Percentiles rank a stretch among this genome's conserved stretches.
These are phyloP conservation scores for Cubamyces sp. DNA, from an alignment of 768 basidiomycete genomes.

Conservation along the genomic window DNA sequence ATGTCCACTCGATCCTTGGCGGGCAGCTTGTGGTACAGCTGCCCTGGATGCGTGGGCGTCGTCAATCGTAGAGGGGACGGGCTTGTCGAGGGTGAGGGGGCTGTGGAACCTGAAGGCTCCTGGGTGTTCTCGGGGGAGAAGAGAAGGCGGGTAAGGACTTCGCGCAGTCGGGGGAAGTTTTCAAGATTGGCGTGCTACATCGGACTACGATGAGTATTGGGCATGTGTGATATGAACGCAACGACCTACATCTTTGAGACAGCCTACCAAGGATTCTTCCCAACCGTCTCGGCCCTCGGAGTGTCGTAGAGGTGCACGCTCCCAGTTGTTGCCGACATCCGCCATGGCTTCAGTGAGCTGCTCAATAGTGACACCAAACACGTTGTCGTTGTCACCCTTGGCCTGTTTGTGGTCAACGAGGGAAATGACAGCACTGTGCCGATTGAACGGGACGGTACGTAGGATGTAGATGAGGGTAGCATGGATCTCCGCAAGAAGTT, in stretches of 20 bases:
- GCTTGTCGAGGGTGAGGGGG: slow-evolving; percentile 49
- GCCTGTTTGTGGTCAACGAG: slow-evolving; percentile 52
- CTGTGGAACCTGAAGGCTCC: slow-evolving; percentile 52
- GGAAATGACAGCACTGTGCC: slow-evolving; percentile 76
- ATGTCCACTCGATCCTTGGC: slow-evolving; percentile 83
- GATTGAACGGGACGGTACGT: slow-evolving; percentile 77
- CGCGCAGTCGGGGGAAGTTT: slow-evolving; percentile 74
- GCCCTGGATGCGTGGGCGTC: slow-evolving; percentile 54
- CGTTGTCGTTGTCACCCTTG: slow-evolving; percentile 45
- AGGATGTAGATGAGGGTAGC: slow-evolving; percentile 87
- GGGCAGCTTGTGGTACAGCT: slow-evolving; percentile 75
- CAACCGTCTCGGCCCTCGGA: slow-evolving; percentile 82
- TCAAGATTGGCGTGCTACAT: slow-evolving; percentile 72
- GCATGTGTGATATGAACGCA: not conserved
- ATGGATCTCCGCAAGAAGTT: slow-evolving; percentile 86
- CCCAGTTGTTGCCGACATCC: slow-evolving; percentile 87
- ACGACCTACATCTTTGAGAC: slow-evolving; percentile 82
- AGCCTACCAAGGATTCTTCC: slow-evolving; percentile 90
- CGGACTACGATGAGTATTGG: slow-evolving; percentile 8
- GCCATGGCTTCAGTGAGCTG: slow-evolving; percentile 70
- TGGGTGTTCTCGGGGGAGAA: slow-evolving; percentile 62
- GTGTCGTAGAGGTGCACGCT: slow-evolving; percentile 72
- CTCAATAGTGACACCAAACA: slow-evolving; percentile 63
- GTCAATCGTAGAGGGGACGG: slow-evolving; percentile 46
- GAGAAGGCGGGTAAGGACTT: slow-evolving; percentile 70